Percentiles rank a stretch among this genome's conserved stretches.
Conservation (phyloP, 108 stramenopile species). For the Conticribra guillardii region DNA sequence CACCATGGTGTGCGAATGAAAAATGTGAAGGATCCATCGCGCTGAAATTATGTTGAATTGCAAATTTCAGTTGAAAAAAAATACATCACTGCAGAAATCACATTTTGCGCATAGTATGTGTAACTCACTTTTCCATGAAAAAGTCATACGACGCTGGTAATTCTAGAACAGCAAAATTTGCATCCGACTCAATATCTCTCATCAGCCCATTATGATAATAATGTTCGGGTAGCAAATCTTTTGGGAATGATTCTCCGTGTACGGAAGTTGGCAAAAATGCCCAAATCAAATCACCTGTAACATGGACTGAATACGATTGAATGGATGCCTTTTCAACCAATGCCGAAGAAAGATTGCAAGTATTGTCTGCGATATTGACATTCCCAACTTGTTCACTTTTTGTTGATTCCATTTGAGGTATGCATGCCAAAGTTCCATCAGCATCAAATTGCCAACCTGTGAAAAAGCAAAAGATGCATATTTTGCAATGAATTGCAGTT, state of each 20-base stretch:
- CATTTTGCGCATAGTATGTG: too few relatives aligned
- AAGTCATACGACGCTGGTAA: conserved; percentile 77
- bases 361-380: too few relatives aligned
- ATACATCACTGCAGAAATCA: too few relatives aligned
- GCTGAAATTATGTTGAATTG: conserved; percentile 80
- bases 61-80: too few relatives aligned
- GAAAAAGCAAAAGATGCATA: too few relatives aligned
- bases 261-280: conserved; percentile 34
- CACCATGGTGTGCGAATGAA: neutral
- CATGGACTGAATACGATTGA: conserved; percentile 12
- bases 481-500: too few relatives aligned
- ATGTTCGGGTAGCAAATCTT: conserved; percentile 30
- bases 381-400: neutral
- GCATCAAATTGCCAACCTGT: conserved; percentile 57
- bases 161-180: conserved; percentile 59
- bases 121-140: conserved; percentile 52
- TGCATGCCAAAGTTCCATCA: conserved; percentile 19
- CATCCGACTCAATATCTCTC: neutral
- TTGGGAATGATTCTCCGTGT: conserved; percentile 22
- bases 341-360: neutral
- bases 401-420: conserved; percentile 36
- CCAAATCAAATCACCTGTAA: conserved; percentile 48
- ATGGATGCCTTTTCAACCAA: neutral
- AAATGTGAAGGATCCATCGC: conserved; percentile 30
- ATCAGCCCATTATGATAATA: conserved; percentile 4